These are phyloP conservation scores for Rhododendron henanense DNA, from an alignment of 148 eudicot genomes.

Conservation along the genomic window DNA sequence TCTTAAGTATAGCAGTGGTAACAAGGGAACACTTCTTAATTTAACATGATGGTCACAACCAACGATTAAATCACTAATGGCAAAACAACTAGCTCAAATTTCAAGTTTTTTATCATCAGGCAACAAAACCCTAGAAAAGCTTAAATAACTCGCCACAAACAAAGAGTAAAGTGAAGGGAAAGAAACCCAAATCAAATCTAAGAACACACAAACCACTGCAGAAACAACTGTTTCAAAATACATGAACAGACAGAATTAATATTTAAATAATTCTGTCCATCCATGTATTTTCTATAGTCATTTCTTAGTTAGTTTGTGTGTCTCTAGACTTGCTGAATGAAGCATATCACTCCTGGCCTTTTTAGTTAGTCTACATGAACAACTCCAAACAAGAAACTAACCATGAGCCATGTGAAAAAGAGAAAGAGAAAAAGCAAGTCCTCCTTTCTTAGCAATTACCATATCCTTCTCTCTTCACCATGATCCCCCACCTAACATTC, in stretches of 20 bases:
- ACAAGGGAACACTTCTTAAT: background rate
- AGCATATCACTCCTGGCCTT: background rate
- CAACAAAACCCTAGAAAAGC: background rate
- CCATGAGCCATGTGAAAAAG: background rate
- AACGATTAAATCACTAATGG: background rate
- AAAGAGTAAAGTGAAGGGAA: slow-evolving; percentile 4
- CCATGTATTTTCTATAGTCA: background rate
- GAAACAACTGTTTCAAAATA: background rate
- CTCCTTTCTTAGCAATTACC: background rate
- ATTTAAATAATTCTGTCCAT: background rate
- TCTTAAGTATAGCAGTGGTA: background rate
- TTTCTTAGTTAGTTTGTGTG: background rate
- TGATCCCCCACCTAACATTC: slow-evolving; percentile 31
- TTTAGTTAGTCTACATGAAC: slow-evolving; percentile 1
- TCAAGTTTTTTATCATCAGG: background rate
- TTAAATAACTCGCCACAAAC: background rate
- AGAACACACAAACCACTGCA: background rate
- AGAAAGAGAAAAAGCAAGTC: background rate
- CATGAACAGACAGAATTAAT: background rate
- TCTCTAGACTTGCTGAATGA: background rate
- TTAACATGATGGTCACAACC: background rate
- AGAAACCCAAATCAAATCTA: background rate
- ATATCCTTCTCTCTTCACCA: slow-evolving; percentile 12
- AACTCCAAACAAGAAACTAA: slow-evolving; percentile 4
- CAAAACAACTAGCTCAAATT: background rate